Percentiles rank a stretch among this genome's conserved stretches.
phyloP scores from a whole-genome alignment of 2,329 filamentous ascomycete species.

The Diaporthe humulicola region DNA sequence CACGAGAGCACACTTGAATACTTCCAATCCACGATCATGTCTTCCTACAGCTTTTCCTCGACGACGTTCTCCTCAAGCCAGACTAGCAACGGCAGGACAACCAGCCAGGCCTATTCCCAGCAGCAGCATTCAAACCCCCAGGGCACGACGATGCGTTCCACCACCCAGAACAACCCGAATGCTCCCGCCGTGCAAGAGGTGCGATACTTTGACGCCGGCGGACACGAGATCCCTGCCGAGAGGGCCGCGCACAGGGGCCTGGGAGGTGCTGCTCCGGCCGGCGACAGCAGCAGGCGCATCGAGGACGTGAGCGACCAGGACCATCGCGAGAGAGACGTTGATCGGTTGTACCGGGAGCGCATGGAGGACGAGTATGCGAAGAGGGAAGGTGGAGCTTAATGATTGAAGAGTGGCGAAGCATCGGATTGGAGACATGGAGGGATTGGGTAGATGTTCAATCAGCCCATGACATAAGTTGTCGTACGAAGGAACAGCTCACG shows the following conservation, averaged over 20 bases:
- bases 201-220: constrained; percentile 30
- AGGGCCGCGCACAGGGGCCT: constrained; percentile 12
- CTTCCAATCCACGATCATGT: neutral
- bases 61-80: constrained; percentile 17
- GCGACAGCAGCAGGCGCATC: constrained; percentile 5
- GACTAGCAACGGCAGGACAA: constrained; percentile 18
- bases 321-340: neutral
- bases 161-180: constrained; percentile 17
- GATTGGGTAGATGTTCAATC: too few species aligned
- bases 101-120: constrained; percentile 32
- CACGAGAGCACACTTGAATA: neutral
- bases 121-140: constrained; percentile 22
- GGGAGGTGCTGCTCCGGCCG: neutral
- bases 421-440: rapidly evolving
- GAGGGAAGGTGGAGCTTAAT: constrained; percentile 63
- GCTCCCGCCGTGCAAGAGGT: constrained; percentile 4
- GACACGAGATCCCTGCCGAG: constrained; percentile 23
- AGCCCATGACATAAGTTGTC: rapidly evolving
- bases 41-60: constrained; percentile 33
- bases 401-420: too few species aligned
- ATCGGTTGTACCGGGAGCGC: constrained; percentile 59
- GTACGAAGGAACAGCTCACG: too few species aligned
- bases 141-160: constrained; percentile 25
- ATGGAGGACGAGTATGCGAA: constrained; percentile 71
- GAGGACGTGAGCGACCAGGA: constrained; percentile 25